Evolutionary conservation across 1,139 yeast species (phyloP), one percentile per base, ranked within the genome.

Genomic region (Zhuliangozyma blackwelliae): DNA sequence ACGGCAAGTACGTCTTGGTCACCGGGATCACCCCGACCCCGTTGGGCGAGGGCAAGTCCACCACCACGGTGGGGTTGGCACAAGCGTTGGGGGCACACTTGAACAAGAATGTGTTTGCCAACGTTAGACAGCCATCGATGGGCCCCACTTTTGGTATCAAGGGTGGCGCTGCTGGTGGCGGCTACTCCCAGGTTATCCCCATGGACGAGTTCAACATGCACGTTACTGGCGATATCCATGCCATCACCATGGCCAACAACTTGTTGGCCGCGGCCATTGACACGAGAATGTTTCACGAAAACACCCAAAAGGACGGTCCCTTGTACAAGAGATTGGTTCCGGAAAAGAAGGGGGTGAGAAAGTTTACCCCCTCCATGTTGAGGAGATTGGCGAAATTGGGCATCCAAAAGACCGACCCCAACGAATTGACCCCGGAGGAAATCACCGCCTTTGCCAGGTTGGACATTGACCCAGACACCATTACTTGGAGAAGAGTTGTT

Each of bases 81-180:
- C 97, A 92, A 66, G 96, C 97, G 13, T 72, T 92, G 45, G 96
- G 96, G 49, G 97, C 97, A 31, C 96, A 88, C 54, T 72, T 90
- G 54, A 78, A 84, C 46, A 84, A 86, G 63, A 79, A 83, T 43
- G 90, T 90, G 16, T 83, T 92, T 58, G 98, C 98, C 45, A 90
- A 88, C 58, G 96, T 92, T 41, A 84, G 98, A 67, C 98, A 92
- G 64, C 98, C 98, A 31, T 85, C 95, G 12, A 90, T 92, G 97
- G 98, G 98, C 37, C 98, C 98, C 43, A 92, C 98, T 16, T 92
- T 92, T 55, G 98, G 98, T 65, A 89, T 92, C 58, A 92, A 90
- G 68, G 97, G 97, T 61, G 98, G 98, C 65, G 98, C 98, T 46
- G 97, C 98, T 13, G 98, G 98, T 59, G 98, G 98, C 60, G 98